Evolutionary conservation across 2,329 filamentous ascomycete species (phyloP).

Genomic region (Talaromyces piceae): DNA sequence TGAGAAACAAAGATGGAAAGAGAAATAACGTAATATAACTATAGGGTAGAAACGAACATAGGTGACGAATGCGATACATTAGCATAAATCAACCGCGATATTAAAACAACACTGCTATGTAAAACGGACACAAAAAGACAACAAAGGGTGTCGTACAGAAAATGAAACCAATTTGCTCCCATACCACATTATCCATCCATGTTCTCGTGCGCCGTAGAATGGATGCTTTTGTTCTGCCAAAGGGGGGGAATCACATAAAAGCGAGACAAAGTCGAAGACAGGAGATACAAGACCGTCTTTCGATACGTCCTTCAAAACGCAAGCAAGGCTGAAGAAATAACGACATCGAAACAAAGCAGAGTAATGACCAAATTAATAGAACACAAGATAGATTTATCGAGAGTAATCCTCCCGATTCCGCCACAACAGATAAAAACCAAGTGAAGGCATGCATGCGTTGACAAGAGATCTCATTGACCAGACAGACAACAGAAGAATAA

Average conservation of each 20-base stretch:
- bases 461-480: constrained; percentile 9
- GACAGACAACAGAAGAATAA: constrained; percentile 8
- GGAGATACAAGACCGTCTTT: constrained; percentile 12
- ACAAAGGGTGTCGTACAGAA: too few species aligned
- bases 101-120: constrained; percentile 9
- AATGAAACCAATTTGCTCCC: constrained; percentile 20
- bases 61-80: constrained; percentile 1
- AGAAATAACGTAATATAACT: constrained; percentile 8
- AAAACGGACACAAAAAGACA: constrained; percentile 5
- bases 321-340: constrained; percentile 12
- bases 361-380: constrained; percentile 6
- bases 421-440: constrained; percentile 5
- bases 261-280: constrained; percentile 13
- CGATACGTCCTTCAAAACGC: constrained; percentile 10
- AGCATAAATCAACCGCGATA: not conserved
- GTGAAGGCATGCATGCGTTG: constrained; percentile 4
- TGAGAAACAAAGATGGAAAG: constrained; percentile 7
- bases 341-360: constrained; percentile 11
- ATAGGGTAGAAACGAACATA: not conserved
- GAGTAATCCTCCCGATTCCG: constrained; percentile 5
- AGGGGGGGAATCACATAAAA: constrained; percentile 19
- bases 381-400: not conserved
- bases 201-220: constrained; percentile 23
- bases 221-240: constrained; percentile 18
- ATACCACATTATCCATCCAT: constrained; percentile 21